Base-by-base conservation (phyloP, 176 grass and related monocot genomes). In the Miscanthus lutarioriparius region DNA sequence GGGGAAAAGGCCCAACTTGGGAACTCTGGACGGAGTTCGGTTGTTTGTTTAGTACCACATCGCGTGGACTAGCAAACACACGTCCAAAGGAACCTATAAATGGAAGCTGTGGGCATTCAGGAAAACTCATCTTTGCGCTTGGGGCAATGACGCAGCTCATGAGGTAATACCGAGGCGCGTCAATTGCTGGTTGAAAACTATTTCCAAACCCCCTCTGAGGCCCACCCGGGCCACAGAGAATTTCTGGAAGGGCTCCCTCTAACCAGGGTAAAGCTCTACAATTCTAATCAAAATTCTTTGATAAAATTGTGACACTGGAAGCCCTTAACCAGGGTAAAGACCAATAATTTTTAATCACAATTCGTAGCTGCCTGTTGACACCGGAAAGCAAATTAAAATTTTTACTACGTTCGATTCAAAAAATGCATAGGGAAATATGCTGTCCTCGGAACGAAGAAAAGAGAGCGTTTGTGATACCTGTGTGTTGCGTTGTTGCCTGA, bases 121-220 rank as follows among this genome's bases (percentile, higher is more conserved):
- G 0, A 0, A 51, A 10, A 10, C 14, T 19, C 49, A 83, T 93
- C 91, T 90, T 93, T 93, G 91, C 88, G 91, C 91, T 93, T 93
- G 87, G 91, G 91, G 91, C 91, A 93, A 90, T 93, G 88, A 93
- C 91, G 91, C 91, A 93, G 88, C 91, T 93, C 78, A 85, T 93
- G 88, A 93, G 91, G 90, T 91, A 0, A 86, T 86, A 88, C 86
- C 90, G 86, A 91, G 86, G 93, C 91, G 91, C 91, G 89, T 93
- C 89, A 93, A 97, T 93, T 93, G 91, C 94, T 97, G 91, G 94
- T 97, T 97, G 91, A 65, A 84, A 75, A 85, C 83, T 93, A 93
- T 93, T 93, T 90, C 88, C 91, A 93, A 93, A 93, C 82, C 88
- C 85, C 86, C 92, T 94, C 92, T 69, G 43, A 1, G 37, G 35